Evolutionary conservation across 176 grass and related monocot genomes (phyloP).

Genomic region (Musa acuminata): DNA sequence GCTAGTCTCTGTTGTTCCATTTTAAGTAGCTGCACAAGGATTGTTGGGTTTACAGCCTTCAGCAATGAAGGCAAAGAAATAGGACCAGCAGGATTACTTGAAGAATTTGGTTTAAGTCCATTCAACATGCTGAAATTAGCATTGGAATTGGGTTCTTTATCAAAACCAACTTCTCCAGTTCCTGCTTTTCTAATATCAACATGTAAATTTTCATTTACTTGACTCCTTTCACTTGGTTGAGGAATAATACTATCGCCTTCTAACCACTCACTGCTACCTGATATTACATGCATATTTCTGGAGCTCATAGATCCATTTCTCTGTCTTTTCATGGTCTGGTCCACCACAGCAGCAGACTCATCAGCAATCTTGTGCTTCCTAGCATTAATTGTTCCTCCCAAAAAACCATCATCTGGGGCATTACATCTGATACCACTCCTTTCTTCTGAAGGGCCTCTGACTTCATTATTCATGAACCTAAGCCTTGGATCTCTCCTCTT

Average conservation of each 20-base stretch:
- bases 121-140: conserved; percentile 20
- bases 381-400: conserved; percentile 17
- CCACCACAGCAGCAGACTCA: conserved; percentile 29
- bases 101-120: conserved; percentile 23
- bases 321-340: conserved; percentile 47
- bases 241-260: conserved; percentile 29
- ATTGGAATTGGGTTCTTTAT: conserved; percentile 24
- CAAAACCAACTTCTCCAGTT: conserved; percentile 21
- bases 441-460: conserved; percentile 24
- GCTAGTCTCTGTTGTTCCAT: conserved; percentile 58
- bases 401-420: conserved; percentile 24
- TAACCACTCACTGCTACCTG: conserved; percentile 38
- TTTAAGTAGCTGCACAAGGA: conserved; percentile 72
- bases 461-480: conserved; percentile 54
- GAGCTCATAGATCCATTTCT: conserved; percentile 24
- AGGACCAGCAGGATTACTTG: conserved; percentile 29
- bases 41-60: conserved; percentile 66
- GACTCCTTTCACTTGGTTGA: conserved; percentile 20
- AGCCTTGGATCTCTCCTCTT: conserved; percentile 88
- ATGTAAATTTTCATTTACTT: conserved; percentile 27
- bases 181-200: conserved; percentile 24
- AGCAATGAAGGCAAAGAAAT: conserved; percentile 50
- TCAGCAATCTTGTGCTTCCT: conserved; percentile 53
- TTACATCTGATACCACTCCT: conserved; percentile 29
- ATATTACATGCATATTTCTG: conserved; percentile 26